Evolutionary conservation across 2,329 filamentous ascomycete species (phyloP).

Genomic region (Chaetomiaceae sp.): DNA sequence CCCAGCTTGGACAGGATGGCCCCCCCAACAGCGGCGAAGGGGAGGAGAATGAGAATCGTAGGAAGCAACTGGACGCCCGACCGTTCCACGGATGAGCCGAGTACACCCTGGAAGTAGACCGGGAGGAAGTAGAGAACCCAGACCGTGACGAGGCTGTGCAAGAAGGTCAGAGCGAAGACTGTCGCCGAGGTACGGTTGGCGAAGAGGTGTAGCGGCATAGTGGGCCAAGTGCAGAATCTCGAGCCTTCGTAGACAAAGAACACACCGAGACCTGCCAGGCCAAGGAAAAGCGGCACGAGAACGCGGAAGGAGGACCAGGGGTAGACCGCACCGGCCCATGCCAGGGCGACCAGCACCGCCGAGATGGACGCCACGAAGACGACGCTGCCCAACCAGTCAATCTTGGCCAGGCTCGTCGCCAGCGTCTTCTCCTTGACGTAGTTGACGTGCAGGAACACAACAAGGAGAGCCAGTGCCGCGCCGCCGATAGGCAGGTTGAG

Average conservation of each 20-base stretch:
- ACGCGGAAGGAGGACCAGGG: constrained; percentile 12
- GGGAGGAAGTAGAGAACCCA: constrained; percentile 33
- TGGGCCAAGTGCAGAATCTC: constrained; percentile 20
- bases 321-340: constrained; percentile 11
- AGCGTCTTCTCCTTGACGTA: background rate
- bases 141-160: constrained; percentile 33
- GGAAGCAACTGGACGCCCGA: background rate
- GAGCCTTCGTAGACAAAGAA: background rate
- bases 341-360: constrained; percentile 29
- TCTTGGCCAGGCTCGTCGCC: constrained; percentile 13
- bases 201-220: constrained; percentile 40
- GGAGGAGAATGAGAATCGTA: background rate
- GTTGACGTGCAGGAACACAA: constrained; percentile 23
- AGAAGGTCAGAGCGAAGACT: constrained; percentile 30
- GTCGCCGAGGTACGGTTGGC: constrained; percentile 32
- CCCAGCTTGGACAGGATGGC: background rate
- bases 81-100: constrained; percentile 21
- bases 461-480: constrained; percentile 17
- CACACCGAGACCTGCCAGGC: constrained; percentile 28
- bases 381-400: constrained; percentile 38
- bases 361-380: constrained; percentile 34
- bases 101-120: constrained; percentile 39
- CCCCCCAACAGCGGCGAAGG: background rate
- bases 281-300: constrained; percentile 34
- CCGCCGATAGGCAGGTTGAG: constrained; percentile 30